These are phyloP conservation scores for Stagonosporopsis cucurbitacearum DNA, from an alignment of 2,329 filamentous ascomycete species.

Conservation along the genomic window DNA sequence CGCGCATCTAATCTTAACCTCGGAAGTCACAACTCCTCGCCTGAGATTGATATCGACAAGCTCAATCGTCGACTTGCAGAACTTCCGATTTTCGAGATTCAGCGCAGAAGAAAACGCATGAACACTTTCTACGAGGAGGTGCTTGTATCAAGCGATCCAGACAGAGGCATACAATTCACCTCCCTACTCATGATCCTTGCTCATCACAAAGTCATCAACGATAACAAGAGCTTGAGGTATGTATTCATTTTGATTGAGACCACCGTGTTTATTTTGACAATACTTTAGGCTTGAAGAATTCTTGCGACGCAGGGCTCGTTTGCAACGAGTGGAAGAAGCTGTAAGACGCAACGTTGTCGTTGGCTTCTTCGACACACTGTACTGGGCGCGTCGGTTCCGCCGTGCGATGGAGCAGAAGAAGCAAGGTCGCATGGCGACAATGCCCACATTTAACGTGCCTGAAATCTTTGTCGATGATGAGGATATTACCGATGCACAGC, in stretches of 20 bases:
- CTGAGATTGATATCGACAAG: slow-evolving; percentile 72
- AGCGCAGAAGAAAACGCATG: slow-evolving; percentile 76
- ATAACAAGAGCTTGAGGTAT: slow-evolving; percentile 90
- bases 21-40: slow-evolving; percentile 46
- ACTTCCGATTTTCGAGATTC: slow-evolving; percentile 78
- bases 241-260: background rate
- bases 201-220: slow-evolving; percentile 98
- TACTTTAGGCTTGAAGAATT: slow-evolving; percentile 80
- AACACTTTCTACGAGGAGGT: slow-evolving; percentile 98
- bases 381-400: slow-evolving; percentile 85
- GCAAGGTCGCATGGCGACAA: slow-evolving; percentile 72
- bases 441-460: slow-evolving; percentile 83
- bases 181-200: slow-evolving; percentile 93
- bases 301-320: slow-evolving; percentile 81
- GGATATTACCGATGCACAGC: slow-evolving; percentile 56
- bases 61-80: slow-evolving; percentile 74
- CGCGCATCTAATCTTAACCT: slow-evolving; percentile 57
- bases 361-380: slow-evolving; percentile 94
- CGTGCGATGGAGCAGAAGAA: slow-evolving; percentile 74
- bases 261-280: background rate
- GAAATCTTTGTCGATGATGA: slow-evolving; percentile 91
- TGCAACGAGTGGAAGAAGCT: slow-evolving; percentile 94
- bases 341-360: slow-evolving; percentile 88
- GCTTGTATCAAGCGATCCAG: slow-evolving; percentile 87
- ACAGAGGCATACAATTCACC: slow-evolving; percentile 89